Evolutionary conservation across 169 alveolate genomes (phyloP).

Genomic region (Eimeria sp.): DNA sequence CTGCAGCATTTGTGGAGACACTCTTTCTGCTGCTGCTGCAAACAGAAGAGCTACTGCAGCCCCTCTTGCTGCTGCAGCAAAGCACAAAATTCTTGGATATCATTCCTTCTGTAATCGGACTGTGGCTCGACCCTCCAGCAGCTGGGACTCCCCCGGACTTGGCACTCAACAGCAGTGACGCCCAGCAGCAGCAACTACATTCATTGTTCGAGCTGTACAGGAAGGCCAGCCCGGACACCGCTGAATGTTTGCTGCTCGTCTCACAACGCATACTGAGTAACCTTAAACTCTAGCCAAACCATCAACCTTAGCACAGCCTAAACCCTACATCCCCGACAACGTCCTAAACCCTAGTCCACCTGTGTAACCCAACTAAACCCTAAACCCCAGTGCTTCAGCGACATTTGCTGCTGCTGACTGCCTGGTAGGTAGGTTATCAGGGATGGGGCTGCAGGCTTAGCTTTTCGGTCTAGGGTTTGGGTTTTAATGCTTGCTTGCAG

Average conservation of each 20-base stretch:
- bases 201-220: conserved; percentile 3
- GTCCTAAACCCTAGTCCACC: too few species aligned
- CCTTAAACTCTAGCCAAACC: conserved; percentile 15
- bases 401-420: not conserved
- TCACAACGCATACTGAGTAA: conserved; percentile 55
- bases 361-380: too few species aligned
- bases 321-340: not conserved
- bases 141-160: conserved; percentile 13
- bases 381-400: not conserved
- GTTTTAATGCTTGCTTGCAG: conserved; percentile 18
- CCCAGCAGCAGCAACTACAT: conserved; percentile 63
- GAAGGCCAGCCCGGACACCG: conserved; percentile 28
- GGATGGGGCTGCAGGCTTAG: not conserved
- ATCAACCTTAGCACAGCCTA: not conserved
- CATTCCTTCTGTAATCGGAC: conserved; percentile 8
- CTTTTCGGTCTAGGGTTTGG: not conserved
- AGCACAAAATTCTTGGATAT: conserved; percentile 34
- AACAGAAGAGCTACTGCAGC: conserved; percentile 48
- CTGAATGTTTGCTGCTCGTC: conserved; percentile 33
- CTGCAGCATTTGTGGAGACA: conserved; percentile 39
- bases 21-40: conserved; percentile 67
- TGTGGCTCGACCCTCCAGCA: conserved; percentile 60
- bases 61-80: conserved; percentile 70
- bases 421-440: not conserved
- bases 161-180: conserved; percentile 19